Evolutionary conservation across 1,284 basidiomycete species (phyloP).

Genomic region (Ustilago crameri): DNA sequence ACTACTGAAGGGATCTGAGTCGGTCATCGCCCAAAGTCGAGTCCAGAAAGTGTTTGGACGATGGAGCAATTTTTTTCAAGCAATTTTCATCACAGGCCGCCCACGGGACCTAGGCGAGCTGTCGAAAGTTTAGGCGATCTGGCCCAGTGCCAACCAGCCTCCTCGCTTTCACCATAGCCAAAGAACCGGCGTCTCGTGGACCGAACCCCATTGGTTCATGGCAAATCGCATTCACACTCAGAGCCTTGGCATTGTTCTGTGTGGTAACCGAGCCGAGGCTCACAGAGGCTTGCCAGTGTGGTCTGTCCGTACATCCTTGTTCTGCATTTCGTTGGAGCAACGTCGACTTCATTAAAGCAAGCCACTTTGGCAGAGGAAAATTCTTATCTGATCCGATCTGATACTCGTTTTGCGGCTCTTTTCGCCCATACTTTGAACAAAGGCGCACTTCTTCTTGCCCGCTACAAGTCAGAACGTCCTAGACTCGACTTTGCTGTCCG

Average conservation of each 20-base stretch:
- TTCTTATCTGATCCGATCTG: slow-evolving; percentile 39
- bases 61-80: no score
- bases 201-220: no score
- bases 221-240: neutral
- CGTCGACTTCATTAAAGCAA: neutral
- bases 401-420: slow-evolving; percentile 12
- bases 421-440: neutral
- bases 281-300: neutral
- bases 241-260: neutral
- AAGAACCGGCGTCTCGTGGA: neutral
- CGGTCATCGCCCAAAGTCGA: no score
- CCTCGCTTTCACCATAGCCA: neutral
- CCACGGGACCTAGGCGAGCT: slow-evolving; percentile 12
- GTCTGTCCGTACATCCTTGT: neutral
- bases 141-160: slow-evolving; percentile 3
- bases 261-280: neutral
- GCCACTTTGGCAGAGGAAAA: slow-evolving; percentile 1
- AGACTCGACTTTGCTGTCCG: no score
- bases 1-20: no score
- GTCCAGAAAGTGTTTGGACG: no score
- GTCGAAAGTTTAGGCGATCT: slow-evolving; percentile 11
- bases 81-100: no score
- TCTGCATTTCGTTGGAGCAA: neutral
- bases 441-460: neutral
- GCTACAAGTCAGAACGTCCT: no score